Base-by-base conservation (phyloP, 176 grass and related monocot species). In the Urochloa ruziziensis region DNA sequence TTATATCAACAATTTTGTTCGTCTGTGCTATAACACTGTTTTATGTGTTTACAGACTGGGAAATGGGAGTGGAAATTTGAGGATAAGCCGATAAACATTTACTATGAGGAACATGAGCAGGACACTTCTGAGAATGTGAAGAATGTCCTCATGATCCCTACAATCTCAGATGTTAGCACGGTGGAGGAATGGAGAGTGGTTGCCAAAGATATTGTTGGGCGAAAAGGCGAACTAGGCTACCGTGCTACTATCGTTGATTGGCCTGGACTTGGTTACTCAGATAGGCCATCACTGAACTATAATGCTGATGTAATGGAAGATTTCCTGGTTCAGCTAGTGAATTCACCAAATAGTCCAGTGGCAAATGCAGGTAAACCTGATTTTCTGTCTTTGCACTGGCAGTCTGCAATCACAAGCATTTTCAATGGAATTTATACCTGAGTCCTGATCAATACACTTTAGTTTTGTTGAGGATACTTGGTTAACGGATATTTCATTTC, bases 121-220 rank as follows among this genome's bases (percentile, higher is more conserved):
- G 82, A 89, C 4, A 69, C 48, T 64, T 65, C 80, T 73, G 73
- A 75, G n/a, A 87, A 94, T 80, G 77, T 87, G 74, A 99, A 92
- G 74, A 90, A 92, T 74, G 96, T 96, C 81, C 80, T 96, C 51
- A 94, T 99, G 93, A 88, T 99, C 19, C 97, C 97, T 58, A 99
- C 97, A 2, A 96, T 99, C 39, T 99, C 97, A 44, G 97, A 99
- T 71, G 97, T 94, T 78, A 99, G 97, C 86, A 99, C 91, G 11
- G 93, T 99, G 19, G 93, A 99, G 70, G 91, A 99, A 78, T 96
- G 91, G 86, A 93, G 97, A 67, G 66, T 85, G 43, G 88, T 92
- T 0, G 97, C 93, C 18, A 92, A 87, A 74, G 93, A 94, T 77
- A 90, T 99, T 67, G 96, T 96, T 33, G 35, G 79, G 18, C 69